Base-by-base conservation (phyloP, 208 protist genomes). In the Leishmania tarentolae region DNA sequence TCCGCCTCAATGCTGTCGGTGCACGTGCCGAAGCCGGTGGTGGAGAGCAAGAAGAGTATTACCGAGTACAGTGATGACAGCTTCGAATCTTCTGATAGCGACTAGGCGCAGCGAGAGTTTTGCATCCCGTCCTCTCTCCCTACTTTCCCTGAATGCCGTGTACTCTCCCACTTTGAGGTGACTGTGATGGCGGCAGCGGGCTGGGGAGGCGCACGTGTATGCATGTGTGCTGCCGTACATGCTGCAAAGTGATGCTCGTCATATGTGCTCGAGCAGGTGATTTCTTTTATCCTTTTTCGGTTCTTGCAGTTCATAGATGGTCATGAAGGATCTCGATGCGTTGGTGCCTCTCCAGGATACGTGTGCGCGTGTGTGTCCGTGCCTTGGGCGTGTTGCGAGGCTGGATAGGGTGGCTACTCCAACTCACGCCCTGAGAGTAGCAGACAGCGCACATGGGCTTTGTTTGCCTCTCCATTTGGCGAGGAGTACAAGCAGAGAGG, bases 71-170 rank as follows among this genome's bases (percentile, higher is more conserved):
- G 75, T 61, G 84, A 88, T 50, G 83, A 87, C 63, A 88, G 84
- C 79, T 90, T 86, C 40, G 86, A 89, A 37, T 86, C 74, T 6
- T 87, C 86, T 11, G 79, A 86, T 75, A 82, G 63, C 56, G 78
- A 82, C 28, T 82, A 65, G 46, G 19, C 56, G 50, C 50, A 77
- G 35, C 37, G 52, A 40, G n/a, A 13, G 52, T 42, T 13, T 11
- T 0, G 31, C 35, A 13, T n/a, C 8, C 35, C 72, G n/a, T 11
- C 15, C 44, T 9, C 71, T 57, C 44, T 57, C 35, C 46, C 40
- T 52, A 11, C n/a, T 28, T 21, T 42, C 5, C 50, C 28, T 15
- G 8, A 8, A 2, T 76, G 72, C 31, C 9, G 72, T 46, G 50
- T 3, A 73, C 44, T 21, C 21, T 40, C 69, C 6, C 69, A 28